Percentiles rank a stretch among this genome's conserved stretches.
These are phyloP conservation scores for Neoconidiobolus thromboides DNA, from an alignment of 371 early-diverging fungal genomes.

Conservation along the genomic window DNA sequence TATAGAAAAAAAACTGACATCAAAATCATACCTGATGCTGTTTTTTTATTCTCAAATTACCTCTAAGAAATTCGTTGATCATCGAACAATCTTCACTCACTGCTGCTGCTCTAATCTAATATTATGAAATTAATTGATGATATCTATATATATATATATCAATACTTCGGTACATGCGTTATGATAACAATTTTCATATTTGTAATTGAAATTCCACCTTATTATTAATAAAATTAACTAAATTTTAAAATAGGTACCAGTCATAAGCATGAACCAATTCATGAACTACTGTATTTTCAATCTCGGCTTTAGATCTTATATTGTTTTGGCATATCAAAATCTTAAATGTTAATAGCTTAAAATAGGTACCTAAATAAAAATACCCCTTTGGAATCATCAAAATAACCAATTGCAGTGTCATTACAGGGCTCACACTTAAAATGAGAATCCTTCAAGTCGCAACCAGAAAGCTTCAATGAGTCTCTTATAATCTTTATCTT, in stretches of 20 bases:
- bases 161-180: background rate
- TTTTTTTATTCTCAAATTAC: background rate
- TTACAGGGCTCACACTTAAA: constrained; percentile 1
- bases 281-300: background rate
- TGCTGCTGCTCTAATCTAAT: constrained; percentile 1
- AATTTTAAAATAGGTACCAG: background rate
- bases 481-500: no score
- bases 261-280: constrained; percentile 2
- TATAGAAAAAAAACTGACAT: background rate
- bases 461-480: no score
- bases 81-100: background rate
- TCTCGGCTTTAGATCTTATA: background rate
- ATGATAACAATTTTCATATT: background rate
- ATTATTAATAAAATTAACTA: background rate
- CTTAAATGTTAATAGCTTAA: background rate
- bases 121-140: background rate
- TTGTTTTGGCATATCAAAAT: background rate
- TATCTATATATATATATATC: background rate
- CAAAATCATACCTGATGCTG: background rate
- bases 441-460: no score
- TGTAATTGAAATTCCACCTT: background rate
- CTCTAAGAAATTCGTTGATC: background rate
- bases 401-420: background rate
- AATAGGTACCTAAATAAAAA: background rate
- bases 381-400: background rate